phyloP scores from a whole-genome alignment of 495 filamentous ascomycete genomes.

The Daldinia childiae region DNA sequence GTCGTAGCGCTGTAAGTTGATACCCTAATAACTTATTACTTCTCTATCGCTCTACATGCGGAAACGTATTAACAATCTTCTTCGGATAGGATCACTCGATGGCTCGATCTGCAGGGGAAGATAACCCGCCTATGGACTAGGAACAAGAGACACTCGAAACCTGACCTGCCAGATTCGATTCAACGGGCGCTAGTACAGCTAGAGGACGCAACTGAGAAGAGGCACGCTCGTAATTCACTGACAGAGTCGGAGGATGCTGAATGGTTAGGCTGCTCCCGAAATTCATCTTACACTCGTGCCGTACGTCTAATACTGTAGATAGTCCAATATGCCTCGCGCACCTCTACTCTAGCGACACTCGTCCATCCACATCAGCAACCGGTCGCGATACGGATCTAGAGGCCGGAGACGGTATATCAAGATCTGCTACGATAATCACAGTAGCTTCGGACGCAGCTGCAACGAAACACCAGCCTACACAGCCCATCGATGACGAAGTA shows the following conservation, averaged over 20 bases:
- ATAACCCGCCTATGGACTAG: not conserved
- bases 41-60: not conserved
- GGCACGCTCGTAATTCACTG: constrained; percentile 8
- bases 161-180: constrained; percentile 21
- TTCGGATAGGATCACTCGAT: constrained; percentile 16
- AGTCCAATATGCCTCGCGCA: constrained; percentile 34
- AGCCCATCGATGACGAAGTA: constrained; percentile 33
- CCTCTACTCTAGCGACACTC: constrained; percentile 23
- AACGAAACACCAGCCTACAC: constrained; percentile 2
- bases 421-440: constrained; percentile 1
- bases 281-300: not conserved
- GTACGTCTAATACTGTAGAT: not conserved
- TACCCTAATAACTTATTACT: not conserved
- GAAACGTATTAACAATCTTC: constrained; percentile 5
- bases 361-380: constrained; percentile 5
- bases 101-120: not conserved
- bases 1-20: constrained; percentile 22
- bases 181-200: constrained; percentile 29
- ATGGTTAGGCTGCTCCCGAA: constrained; percentile 18
- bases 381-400: constrained; percentile 22
- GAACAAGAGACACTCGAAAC: constrained; percentile 12
- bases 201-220: constrained; percentile 31
- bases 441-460: not conserved
- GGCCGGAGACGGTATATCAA: constrained; percentile 10
- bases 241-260: constrained; percentile 27